Evolutionary conservation across 257 asterid genomes (phyloP), one percentile per base, ranked within the genome.

Genomic region (Rhazya stricta): DNA sequence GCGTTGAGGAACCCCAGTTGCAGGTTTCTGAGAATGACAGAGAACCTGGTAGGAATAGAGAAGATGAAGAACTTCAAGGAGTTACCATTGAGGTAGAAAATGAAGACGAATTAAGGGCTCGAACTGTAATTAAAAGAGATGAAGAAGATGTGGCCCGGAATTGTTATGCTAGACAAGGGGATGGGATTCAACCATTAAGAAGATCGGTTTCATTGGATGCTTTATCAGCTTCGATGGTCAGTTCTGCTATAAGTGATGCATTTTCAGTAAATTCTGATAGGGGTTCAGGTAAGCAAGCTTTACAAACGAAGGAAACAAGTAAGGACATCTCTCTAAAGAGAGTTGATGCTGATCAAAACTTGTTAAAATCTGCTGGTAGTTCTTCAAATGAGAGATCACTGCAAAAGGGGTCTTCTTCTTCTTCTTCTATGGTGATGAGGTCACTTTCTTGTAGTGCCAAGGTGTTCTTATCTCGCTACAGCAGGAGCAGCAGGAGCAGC

Each of bases 381-480:
- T 79, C 82, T 39, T 82, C 82, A 56, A 51, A 32, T 39, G 85
- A 61, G 34, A 73, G 77, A 39, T 45, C 71, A 41, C 11, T 25
- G 65, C 82, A 73, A 71, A 75, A 73, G 16, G 84, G 85, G 75
- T 29, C 80, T 57, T 78, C 81, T 29, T 61, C 67, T 27, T 60
- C 57, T 51, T 62, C 68, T 39, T 9, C 43, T 5, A 46, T 78
- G 8, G 81, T 69, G 72, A 80, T 85, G 84, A 85, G 93, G 72
- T 91, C 96, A 48, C 81, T 77, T 74, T 88, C 97, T 5, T 86
- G 93, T 63, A 84, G 88, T 69, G 93, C 88, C 0, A 84, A 83
- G 32, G 85, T 88, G 29, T 82, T 82, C 48, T 74, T 78, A 4
- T 82, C 86, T 0, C 71, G 88, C 74, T 80, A 88, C 30, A 76